Base-by-base conservation (phyloP, 2,329 filamentous ascomycete genomes). In the Periconia sp. region DNA sequence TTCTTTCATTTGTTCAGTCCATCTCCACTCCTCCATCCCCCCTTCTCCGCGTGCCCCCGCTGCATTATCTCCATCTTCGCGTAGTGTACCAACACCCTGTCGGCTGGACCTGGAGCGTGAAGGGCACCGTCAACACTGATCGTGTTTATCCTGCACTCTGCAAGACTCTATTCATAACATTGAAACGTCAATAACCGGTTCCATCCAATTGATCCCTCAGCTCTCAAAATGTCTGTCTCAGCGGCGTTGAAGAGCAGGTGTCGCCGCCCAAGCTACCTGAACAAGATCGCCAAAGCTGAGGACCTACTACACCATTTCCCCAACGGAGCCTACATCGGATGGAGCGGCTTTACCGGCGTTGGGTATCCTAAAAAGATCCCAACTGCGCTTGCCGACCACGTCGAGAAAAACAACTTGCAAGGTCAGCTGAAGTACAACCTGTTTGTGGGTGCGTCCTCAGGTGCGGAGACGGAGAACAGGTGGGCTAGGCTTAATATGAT, bases 401-500 rank as follows among this genome's bases (percentile, higher is more conserved):
- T 96, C 62, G 91, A 96, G 77, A 85, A 90, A 78, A 95, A 96
- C 76, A 84, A 82, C 57, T 81, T 96, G 15, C 86, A 96, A 75
- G 91, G 91, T 52, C 80, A 95, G 80, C 79, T 95, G 62, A 90
- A 90, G 68, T 96, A 95, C 81, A 88, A 85, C 53, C 83, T 96
- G 17, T 96, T 96, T 63, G 91, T 95, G 10, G 92, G 91, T 49
- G 91, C 91, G n/a, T 93, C 89, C 6, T 92, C 90, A 15, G 91
- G 91, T 37, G 89, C 91, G 17, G 91, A 94, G 77, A 96, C 91
- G 0, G 91, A 96, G 79, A 94, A 94, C 75, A 82, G 91, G 74
- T 96, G 92, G 92, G 91, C 92, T n/a, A 76, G 79, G 5, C 79
- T 93, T 59, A 88, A 96, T 76, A 96, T 96, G 91, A 96, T 96